A percentile compares a stretch with the other conserved stretches of the same genome.
Evolutionary conservation across 2,329 filamentous ascomycete genomes (phyloP).

Genomic region (Hymenoscyphus scutula): DNA sequence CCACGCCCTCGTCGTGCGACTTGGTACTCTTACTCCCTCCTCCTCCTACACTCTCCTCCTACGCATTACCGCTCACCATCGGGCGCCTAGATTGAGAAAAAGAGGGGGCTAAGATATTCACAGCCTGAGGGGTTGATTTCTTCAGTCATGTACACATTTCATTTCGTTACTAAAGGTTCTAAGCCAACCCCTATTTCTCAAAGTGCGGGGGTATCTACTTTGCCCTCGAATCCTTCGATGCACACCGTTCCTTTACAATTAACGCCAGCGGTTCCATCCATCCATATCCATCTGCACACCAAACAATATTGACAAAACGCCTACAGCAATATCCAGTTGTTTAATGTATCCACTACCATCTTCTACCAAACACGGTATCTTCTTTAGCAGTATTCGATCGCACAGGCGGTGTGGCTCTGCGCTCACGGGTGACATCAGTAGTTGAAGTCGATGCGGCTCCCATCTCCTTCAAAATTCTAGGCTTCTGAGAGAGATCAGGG

Average conservation of each 20-base stretch:
- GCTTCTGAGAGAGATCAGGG: constrained; percentile 30
- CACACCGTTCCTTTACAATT: background rate
- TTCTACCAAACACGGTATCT: constrained; percentile 34
- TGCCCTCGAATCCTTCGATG: background rate
- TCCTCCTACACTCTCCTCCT: background rate
- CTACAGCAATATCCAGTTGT: background rate
- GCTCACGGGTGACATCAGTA: constrained; percentile 22
- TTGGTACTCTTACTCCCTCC: background rate
- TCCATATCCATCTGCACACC: background rate
- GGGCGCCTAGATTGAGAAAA: background rate
- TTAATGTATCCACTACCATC: constrained; percentile 29
- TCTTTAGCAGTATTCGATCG: constrained; percentile 24
- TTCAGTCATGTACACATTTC: constrained; percentile 1
- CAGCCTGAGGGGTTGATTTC: too few species aligned
- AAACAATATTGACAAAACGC: background rate
- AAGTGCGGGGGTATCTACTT: background rate
- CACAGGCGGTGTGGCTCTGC: constrained; percentile 24
- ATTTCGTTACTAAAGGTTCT: background rate
- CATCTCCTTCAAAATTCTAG: constrained; percentile 32
- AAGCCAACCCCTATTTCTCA: background rate
- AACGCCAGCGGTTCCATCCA: background rate
- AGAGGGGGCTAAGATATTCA: too few species aligned
- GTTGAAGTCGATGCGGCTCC: constrained; percentile 15
- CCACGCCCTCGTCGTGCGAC: constrained; percentile 3
- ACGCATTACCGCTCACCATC: background rate